A percentile compares a stretch with the other conserved stretches of the same genome.
These are phyloP conservation scores for Aureobasidium pullulans DNA, from an alignment of 2,329 filamentous ascomycete species.

Conservation along the genomic window DNA sequence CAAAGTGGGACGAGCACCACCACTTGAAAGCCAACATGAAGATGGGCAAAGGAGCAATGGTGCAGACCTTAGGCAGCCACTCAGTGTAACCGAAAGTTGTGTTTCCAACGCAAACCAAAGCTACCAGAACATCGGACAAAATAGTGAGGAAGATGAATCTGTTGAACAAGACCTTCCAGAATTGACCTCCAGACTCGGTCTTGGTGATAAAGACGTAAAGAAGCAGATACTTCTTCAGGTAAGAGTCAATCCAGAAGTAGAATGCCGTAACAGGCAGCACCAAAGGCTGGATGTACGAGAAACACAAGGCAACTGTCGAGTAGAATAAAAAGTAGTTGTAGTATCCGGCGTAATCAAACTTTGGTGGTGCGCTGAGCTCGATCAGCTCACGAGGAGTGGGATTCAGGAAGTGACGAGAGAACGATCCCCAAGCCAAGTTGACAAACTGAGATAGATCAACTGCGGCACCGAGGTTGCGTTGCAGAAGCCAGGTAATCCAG, in stretches of 20 bases:
- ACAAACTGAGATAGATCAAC: slow-evolving; percentile 86
- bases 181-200: slow-evolving; percentile 87
- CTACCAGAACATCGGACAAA: slow-evolving; percentile 70
- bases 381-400: slow-evolving; percentile 89
- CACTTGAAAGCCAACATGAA: slow-evolving; percentile 77
- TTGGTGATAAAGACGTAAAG: slow-evolving; percentile 93
- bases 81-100: slow-evolving; percentile 41
- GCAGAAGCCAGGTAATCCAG: slow-evolving; percentile 89
- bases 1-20: slow-evolving; percentile 70
- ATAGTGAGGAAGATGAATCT: slow-evolving; percentile 78
- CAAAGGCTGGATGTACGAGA: slow-evolving; percentile 77
- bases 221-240: slow-evolving; percentile 89
- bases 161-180: slow-evolving; percentile 89
- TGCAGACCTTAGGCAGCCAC: slow-evolving; percentile 57
- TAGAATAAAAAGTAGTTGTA: slow-evolving; percentile 99
- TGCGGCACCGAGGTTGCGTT: slow-evolving; percentile 88
- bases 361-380: slow-evolving; percentile 81
- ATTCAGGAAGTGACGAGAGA: slow-evolving; percentile 73
- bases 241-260: slow-evolving; percentile 82
- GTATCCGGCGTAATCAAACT: slow-evolving; percentile 92
- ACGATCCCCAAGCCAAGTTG: slow-evolving; percentile 75
- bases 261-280: slow-evolving; percentile 78
- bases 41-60: slow-evolving; percentile 65
- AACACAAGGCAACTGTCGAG: slow-evolving; percentile 78
- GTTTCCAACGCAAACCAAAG: slow-evolving; percentile 65